Base-by-base conservation (phyloP, 2,329 filamentous ascomycete species). In the Botrytis cinerea region DNA sequence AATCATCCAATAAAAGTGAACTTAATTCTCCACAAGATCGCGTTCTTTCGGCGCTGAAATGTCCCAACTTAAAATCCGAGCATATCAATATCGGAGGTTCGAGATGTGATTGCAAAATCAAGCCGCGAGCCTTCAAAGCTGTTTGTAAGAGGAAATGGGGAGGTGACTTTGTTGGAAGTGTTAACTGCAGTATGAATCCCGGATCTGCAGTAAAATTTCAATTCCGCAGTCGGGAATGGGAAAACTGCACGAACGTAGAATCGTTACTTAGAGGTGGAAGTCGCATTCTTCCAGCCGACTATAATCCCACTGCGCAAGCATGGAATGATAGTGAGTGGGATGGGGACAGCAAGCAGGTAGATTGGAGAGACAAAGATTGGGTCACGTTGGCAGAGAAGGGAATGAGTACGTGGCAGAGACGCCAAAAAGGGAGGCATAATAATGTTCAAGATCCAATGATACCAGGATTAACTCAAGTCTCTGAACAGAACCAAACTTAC, bases 351-450 rank as follows among this genome's bases (percentile, higher is more conserved):
- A 57, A 60, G 10, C 22, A 32, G 32, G 54, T 73, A 10, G 54
- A 69, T 61, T 73, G 71, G 71, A 60, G 63, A 69, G 51, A 40
- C 25, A 73, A 43, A 20, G 63, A 73, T 60, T 73, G 71, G 63
- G 71, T 60, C 45, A 38, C 28, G 71, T 38, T 69, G n/a, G 32
- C 71, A 20, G 32, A 69, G 35, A 61, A 48, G 2, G 48, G 51
- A n/a, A 61, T 38, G 51, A 9, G 2, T 20, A 43, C 22, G 18
- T 57, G 66, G 64, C n/a, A 40, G 51, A 43, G 38, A 32, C 35
- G 22, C 18, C 14, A 43, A 4, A n/a, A 25, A 8, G 12, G 25
- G 18, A 16, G 38, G 32, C 12, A 7, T 6, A n/a, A 16, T 45
- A 4, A 46, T 38, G 1, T 22, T 18, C 63, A 51, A 38, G 5